Percentiles rank a stretch among this genome's conserved stretches.
Conservation (phyloP, 192 early-diverging fungal genomes). For the Kappamyces sp. region DNA sequence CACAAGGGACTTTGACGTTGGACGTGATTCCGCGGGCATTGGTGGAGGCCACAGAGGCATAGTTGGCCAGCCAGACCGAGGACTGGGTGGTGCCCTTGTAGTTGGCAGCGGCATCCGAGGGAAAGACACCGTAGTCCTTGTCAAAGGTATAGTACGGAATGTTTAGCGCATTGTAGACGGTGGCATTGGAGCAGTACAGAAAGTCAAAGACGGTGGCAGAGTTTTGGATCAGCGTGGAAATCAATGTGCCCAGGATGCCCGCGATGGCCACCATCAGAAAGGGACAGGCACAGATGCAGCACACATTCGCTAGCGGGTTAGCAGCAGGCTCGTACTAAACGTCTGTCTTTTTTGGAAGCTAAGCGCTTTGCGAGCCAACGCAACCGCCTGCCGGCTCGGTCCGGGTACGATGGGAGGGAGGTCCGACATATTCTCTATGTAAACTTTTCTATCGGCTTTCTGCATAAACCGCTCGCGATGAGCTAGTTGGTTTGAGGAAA, state of each 20-base stretch:
- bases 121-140: constrained; percentile 18
- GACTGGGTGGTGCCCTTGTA: constrained; percentile 1
- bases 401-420: no score
- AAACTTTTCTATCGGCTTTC: no score
- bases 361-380: constrained; percentile 54
- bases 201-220: constrained; percentile 17
- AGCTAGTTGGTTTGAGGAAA: no score
- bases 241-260: constrained; percentile 46
- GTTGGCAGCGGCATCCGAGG: constrained; percentile 11
- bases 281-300: no score
- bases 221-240: constrained; percentile 43
- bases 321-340: constrained; percentile 27
- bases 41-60: neutral
- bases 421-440: no score
- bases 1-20: neutral
- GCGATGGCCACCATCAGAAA: constrained; percentile 31
- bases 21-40: neutral
- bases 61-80: constrained; percentile 32
- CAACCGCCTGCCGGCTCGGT: constrained; percentile 2
- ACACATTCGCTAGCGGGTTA: constrained; percentile 29
- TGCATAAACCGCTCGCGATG: no score
- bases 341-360: constrained; percentile 64
- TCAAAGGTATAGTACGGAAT: constrained; percentile 21
- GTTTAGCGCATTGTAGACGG: neutral
- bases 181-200: constrained; percentile 23